Base-by-base conservation (phyloP, 352 stramenopile species). In the Detonula confervacea region DNA sequence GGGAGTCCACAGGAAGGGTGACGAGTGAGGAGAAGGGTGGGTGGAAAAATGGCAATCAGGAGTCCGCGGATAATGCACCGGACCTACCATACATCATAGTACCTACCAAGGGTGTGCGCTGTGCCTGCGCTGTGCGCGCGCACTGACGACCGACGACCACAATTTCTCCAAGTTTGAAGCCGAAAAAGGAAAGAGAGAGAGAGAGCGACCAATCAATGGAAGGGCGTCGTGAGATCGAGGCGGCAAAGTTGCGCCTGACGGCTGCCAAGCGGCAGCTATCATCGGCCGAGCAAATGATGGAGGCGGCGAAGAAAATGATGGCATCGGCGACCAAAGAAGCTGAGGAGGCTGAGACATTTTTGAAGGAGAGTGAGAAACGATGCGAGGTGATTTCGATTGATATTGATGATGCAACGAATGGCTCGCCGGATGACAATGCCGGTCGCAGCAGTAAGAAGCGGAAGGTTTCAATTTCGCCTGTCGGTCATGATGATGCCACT, bases 181-280 rank as follows among this genome's bases (percentile, higher is more conserved):
- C n/a, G n/a, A n/a, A n/a, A n/a, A n/a, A n/a, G n/a, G n/a, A n/a
- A n/a, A n/a, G n/a, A n/a, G n/a, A n/a, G n/a, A n/a, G n/a, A n/a
- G n/a, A n/a, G n/a, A n/a, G n/a, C n/a, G n/a, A n/a, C n/a, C n/a
- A n/a, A n/a, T n/a, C n/a, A n/a, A n/a, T n/a, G 47, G 47, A 56
- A 56, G 47, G 47, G 5, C 47, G 47, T 27, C 47, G 47, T 27
- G 47, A 56, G 47, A 56, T 56, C 47, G 47, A 56, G 47, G 22
- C 47, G 47, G 47, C 47, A 56, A 22, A 27, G 47, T 16, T 27
- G 14, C 47, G 47, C n/a, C 47, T 56, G 6, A 16, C 47, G 6
- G 47, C 47, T 4, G 47, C 47, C 47, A 56, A 56, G 14, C 6
- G 14, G 47, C 47, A 56, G 14, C 5, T 27, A 7, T 22, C 47